Evolutionary conservation across 1,284 basidiomycete species (phyloP).

Genomic region (Fomes fomentarius): DNA sequence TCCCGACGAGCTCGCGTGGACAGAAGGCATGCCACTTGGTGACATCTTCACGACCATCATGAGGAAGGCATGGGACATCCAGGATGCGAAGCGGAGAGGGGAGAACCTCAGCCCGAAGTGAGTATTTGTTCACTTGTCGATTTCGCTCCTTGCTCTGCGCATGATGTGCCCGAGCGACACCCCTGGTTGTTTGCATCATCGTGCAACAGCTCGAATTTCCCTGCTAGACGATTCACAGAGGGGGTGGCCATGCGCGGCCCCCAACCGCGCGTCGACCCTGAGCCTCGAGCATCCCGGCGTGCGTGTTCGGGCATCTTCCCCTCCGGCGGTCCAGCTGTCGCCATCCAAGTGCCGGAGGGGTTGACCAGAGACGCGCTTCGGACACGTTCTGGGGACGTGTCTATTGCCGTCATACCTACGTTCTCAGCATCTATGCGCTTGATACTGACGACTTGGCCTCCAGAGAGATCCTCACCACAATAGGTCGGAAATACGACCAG

Average conservation of each 20-base stretch:
- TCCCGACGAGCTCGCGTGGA: constrained; percentile 51
- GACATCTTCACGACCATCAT: constrained; percentile 63
- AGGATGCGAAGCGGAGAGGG: constrained; percentile 48
- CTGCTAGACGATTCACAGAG: too few species aligned
- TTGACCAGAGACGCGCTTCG: neutral
- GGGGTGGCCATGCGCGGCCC: neutral
- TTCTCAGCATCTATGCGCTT: neutral
- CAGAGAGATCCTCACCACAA: constrained; percentile 62
- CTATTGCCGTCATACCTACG: neutral
- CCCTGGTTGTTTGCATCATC: neutral
- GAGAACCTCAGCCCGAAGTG: constrained; percentile 68
- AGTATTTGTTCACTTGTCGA: constrained; percentile 28
- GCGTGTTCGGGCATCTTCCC: neutral
- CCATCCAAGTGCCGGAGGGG: neutral
- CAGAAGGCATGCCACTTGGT: constrained; percentile 64
- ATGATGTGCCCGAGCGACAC: neutral
- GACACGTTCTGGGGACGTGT: neutral
- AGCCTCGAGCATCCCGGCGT: neutral
- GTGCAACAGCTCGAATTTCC: neutral
- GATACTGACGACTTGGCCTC: neutral
- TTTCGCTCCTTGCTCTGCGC: neutral
- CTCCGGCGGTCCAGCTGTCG: neutral
- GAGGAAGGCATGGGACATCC: constrained; percentile 62
- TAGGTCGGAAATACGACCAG: constrained; percentile 90
- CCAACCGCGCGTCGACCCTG: neutral